Percentiles rank a stretch among this genome's conserved stretches.
Evolutionary conservation across 2,329 filamentous ascomycete genomes (phyloP).

Genomic region (Aspergillus sp.): DNA sequence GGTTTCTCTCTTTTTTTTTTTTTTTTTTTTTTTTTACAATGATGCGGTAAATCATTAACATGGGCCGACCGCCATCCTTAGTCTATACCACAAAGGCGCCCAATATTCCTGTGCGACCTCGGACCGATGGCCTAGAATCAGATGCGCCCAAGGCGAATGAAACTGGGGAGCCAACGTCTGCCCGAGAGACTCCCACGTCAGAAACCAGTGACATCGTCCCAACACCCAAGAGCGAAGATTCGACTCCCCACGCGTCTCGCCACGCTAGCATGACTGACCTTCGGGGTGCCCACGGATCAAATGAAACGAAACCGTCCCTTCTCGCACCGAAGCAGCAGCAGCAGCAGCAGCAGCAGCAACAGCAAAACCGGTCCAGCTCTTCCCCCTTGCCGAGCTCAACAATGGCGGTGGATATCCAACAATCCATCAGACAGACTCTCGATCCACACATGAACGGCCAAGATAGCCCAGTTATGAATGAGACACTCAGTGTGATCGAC

Average conservation of each 20-base stretch:
- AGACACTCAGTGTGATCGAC: conserved; percentile 93
- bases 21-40: background rate
- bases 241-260: conserved; percentile 42
- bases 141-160: conserved; percentile 13
- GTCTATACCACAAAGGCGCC: conserved; percentile 28
- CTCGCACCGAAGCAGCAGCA: conserved; percentile 26
- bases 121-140: conserved; percentile 16
- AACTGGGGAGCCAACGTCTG: conserved; percentile 11
- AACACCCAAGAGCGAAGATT: conserved; percentile 33
- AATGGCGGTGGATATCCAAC: conserved; percentile 41
- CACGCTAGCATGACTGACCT: conserved; percentile 36
- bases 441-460: conserved; percentile 49
- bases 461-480: conserved; percentile 81
- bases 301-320: conserved; percentile 17
- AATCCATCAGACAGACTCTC: conserved; percentile 47
- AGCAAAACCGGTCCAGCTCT: conserved; percentile 31
- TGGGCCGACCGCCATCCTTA: conserved; percentile 2
- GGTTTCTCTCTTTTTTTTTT: background rate
- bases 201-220: conserved; percentile 23
- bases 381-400: conserved; percentile 37
- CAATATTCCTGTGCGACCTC: conserved; percentile 24
- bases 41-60: conserved; percentile 1
- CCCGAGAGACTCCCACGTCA: conserved; percentile 14
- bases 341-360: conserved; percentile 28
- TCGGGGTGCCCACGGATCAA: conserved; percentile 18